phyloP scores from a whole-genome alignment of 1,284 basidiomycete species.

The Sphaerobolus stellatus region DNA sequence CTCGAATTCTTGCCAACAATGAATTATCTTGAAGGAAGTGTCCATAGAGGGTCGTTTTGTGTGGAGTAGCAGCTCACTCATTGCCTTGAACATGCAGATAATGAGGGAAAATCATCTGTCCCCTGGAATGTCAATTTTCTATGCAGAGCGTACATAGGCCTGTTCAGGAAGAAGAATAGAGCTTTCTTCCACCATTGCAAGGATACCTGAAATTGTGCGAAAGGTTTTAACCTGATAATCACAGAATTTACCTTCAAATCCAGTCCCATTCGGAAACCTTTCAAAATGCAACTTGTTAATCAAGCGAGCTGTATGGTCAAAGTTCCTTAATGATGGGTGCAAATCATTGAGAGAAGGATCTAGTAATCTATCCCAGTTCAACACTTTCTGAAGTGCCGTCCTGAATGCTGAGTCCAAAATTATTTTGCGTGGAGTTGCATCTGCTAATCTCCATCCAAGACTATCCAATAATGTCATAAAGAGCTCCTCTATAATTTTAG shows the following conservation, averaged over 20 bases:
- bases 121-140: constrained; percentile 3
- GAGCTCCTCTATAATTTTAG: not conserved
- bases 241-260: constrained; percentile 21
- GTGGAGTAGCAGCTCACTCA: constrained; percentile 20
- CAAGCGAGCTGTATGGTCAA: constrained; percentile 19
- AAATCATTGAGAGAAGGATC: constrained; percentile 18
- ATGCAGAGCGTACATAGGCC: constrained; percentile 15
- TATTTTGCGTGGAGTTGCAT: constrained; percentile 25
- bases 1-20: constrained; percentile 27
- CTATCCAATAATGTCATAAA: constrained; percentile 11
- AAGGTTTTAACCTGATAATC: not conserved
- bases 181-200: too few species aligned
- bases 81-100: constrained; percentile 22
- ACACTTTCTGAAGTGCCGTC: constrained; percentile 10
- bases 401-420: constrained; percentile 25
- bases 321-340: constrained; percentile 27
- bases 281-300: constrained; percentile 19
- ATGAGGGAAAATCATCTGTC: constrained; percentile 14
- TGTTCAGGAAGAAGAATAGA: not conserved
- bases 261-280: constrained; percentile 21
- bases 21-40: constrained; percentile 25
- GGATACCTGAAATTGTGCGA: too few species aligned
- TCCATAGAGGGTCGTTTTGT: constrained; percentile 22
- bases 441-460: constrained; percentile 23
- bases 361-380: constrained; percentile 14